Evolutionary conservation across 1,284 basidiomycete species (phyloP).

Genomic region (Trametes versicolor): DNA sequence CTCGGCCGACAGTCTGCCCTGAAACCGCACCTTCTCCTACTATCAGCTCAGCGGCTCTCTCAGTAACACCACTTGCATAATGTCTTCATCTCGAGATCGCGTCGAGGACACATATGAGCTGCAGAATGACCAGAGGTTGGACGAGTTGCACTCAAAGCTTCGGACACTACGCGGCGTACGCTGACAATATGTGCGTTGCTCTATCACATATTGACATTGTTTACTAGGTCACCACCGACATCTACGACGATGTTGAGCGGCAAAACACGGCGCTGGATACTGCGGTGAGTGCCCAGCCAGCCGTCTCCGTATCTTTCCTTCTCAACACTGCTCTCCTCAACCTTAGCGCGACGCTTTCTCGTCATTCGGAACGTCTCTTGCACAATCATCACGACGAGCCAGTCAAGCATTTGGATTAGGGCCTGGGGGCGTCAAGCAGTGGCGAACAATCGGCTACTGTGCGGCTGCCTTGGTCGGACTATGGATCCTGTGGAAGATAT

Average conservation of each 20-base stretch:
- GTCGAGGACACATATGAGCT: slow-evolving; percentile 78
- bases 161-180: slow-evolving; percentile 78
- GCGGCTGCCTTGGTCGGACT: slow-evolving; percentile 54
- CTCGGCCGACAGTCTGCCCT: neutral
- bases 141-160: slow-evolving; percentile 83
- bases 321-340: neutral
- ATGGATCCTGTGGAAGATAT: slow-evolving; percentile 56
- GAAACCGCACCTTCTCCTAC: neutral
- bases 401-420: slow-evolving; percentile 76
- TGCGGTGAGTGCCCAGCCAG: slow-evolving; percentile 59
- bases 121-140: slow-evolving; percentile 85
- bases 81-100: slow-evolving; percentile 39
- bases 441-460: slow-evolving; percentile 69
- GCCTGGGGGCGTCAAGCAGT: slow-evolving; percentile 70
- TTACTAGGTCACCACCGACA: slow-evolving; percentile 78
- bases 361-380: slow-evolving; percentile 67
- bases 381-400: slow-evolving; percentile 71
- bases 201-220: slow-evolving; percentile 11
- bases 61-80: slow-evolving; percentile 2
- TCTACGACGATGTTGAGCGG: slow-evolving; percentile 82
- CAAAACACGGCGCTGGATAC: slow-evolving; percentile 82
- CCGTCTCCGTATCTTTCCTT: neutral
- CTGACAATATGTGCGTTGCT: slow-evolving; percentile 27
- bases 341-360: slow-evolving; percentile 71
- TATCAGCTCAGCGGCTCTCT: neutral